These are phyloP conservation scores for Aspergillus tamarii DNA, from an alignment of 2,329 filamentous ascomycete genomes.

Conservation along the genomic window DNA sequence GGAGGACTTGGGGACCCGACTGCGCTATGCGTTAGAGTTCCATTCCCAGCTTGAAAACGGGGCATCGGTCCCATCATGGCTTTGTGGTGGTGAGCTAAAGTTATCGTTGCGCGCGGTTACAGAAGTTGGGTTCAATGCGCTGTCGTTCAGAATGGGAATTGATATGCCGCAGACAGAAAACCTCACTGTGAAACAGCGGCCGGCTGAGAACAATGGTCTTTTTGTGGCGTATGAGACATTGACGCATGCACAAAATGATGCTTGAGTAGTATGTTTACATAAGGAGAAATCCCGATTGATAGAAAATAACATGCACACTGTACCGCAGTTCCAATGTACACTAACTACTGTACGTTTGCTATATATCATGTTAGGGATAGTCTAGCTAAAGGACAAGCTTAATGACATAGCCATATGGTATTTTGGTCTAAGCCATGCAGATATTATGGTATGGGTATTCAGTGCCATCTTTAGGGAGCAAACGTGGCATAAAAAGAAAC, in stretches of 20 bases:
- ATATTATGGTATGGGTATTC: too few species aligned
- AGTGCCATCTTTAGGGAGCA: too few species aligned
- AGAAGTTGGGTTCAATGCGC: not conserved
- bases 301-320: too few species aligned
- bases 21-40: not conserved
- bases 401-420: too few species aligned
- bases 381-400: too few species aligned
- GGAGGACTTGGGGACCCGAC: not conserved
- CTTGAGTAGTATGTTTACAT: not conserved
- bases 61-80: not conserved
- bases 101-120: not conserved
- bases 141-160: not conserved
- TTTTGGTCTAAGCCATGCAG: too few species aligned
- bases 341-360: too few species aligned
- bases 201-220: not conserved
- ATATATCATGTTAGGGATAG: too few species aligned
- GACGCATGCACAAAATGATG: constrained; percentile 1
- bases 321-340: too few species aligned
- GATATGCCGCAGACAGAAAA: not conserved
- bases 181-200: not conserved
- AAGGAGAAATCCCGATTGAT: not conserved
- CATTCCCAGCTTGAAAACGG: not conserved
- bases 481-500: too few species aligned
- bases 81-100: not conserved
- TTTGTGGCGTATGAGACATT: not conserved